Percentiles rank a stretch among this genome's conserved stretches.
phyloP scores from a whole-genome alignment of 371 early-diverging fungal genomes.

The Syncephalastrum racemosum region DNA sequence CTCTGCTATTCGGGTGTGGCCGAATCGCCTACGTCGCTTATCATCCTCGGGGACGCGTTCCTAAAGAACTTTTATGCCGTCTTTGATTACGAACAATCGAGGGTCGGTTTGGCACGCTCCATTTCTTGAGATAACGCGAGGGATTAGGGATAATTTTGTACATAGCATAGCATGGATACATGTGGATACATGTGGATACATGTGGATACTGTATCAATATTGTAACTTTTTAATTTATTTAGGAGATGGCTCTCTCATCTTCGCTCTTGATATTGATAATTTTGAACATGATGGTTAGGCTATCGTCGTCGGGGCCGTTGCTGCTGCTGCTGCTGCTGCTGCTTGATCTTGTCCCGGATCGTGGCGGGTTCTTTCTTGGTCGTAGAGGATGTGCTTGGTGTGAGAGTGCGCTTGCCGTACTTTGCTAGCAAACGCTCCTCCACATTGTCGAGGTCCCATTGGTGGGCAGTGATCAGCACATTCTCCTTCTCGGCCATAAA shows the following conservation, averaged over 20 bases:
- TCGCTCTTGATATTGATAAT: no score
- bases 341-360: constrained; percentile 29
- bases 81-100: constrained; percentile 32
- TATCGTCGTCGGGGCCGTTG: neutral
- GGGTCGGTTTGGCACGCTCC: constrained; percentile 33
- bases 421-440: constrained; percentile 80
- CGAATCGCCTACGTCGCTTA: constrained; percentile 11
- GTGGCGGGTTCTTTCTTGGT: constrained; percentile 17
- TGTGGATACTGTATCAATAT: no score
- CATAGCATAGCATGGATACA: no score
- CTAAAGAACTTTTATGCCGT: constrained; percentile 39
- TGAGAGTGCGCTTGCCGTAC: constrained; percentile 59
- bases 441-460: constrained; percentile 81
- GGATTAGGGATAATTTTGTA: no score
- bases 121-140: neutral
- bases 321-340: constrained; percentile 22
- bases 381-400: constrained; percentile 1
- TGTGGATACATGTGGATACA: no score
- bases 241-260: no score
- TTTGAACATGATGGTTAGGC: no score
- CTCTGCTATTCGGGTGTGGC: constrained; percentile 21
- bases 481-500: constrained; percentile 90
- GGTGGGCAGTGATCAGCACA: constrained; percentile 78
- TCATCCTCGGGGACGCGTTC: constrained; percentile 40
- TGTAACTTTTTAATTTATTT: no score